Evolutionary conservation across 805 yeast species (phyloP).

Genomic region (Candida arabinofermentans): DNA sequence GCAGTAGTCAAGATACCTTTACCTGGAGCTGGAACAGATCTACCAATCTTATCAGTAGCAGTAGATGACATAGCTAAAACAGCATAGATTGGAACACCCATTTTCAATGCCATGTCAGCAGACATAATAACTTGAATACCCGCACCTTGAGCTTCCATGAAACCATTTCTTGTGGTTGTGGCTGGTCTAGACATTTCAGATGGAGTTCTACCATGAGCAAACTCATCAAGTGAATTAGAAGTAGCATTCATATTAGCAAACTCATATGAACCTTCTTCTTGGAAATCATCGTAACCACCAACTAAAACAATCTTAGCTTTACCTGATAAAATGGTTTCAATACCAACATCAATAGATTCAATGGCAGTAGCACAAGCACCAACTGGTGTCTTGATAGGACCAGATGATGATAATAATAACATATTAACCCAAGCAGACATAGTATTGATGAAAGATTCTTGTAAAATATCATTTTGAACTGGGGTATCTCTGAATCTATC

Average conservation of each 20-base stretch:
- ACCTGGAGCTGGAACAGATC: constrained; percentile 99
- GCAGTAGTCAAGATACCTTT: constrained; percentile 99
- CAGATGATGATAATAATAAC: constrained; percentile 94
- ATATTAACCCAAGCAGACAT: constrained; percentile 99
- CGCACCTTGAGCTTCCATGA: constrained; percentile 99
- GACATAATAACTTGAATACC: constrained; percentile 97
- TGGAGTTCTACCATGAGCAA: constrained; percentile 95
- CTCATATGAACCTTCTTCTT: constrained; percentile 97
- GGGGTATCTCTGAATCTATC: constrained; percentile 91
- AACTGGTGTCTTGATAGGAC: constrained; percentile 98
- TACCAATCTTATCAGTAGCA: constrained; percentile 97
- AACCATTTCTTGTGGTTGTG: constrained; percentile 92
- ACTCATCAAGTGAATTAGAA: constrained; percentile 81
- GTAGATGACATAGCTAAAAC: constrained; percentile 92
- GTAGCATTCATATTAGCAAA: constrained; percentile 99
- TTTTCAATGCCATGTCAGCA: constrained; percentile 87
- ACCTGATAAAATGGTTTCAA: constrained; percentile 87
- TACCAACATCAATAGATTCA: constrained; percentile 95
- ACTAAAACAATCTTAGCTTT: constrained; percentile 95
- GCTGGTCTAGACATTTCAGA: constrained; percentile 98
- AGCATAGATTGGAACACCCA: constrained; percentile 99
- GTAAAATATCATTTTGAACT: constrained; percentile 94
- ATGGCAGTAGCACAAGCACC: constrained; percentile 99
- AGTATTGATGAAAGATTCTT: constrained; percentile 97
- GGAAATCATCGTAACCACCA: constrained; percentile 99